Conservation (phyloP, 441 rosid species). For the Populus trichocarpa region DNA sequence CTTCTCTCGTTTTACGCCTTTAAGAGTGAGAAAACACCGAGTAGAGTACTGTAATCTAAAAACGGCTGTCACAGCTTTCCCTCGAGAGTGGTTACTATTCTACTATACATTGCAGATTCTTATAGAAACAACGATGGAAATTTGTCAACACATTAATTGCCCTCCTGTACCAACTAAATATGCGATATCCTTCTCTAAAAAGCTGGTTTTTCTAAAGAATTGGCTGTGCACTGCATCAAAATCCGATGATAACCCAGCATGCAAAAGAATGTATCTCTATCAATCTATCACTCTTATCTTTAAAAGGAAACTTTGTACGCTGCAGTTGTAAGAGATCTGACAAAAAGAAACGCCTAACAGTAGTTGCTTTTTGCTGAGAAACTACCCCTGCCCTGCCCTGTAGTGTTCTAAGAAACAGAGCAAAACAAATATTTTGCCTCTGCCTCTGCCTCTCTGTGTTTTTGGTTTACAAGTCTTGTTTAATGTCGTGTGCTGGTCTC, state of each 20-base stretch:
- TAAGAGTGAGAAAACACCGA: conserved; percentile 8
- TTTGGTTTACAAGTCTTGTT: background rate
- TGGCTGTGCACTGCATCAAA: conserved; percentile 1
- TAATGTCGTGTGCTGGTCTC: background rate
- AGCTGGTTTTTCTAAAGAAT: conserved; percentile 3
- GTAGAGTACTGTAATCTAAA: background rate
- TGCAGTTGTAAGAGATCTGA: conserved; percentile 26
- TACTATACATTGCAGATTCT: background rate
- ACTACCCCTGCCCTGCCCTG: background rate
- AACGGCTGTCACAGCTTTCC: conserved; percentile 24
- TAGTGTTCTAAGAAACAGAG: background rate
- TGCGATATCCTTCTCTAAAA: background rate
- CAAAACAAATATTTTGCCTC: conserved; percentile 1
- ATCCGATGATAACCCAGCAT: background rate
- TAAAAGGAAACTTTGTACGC: conserved; percentile 8
- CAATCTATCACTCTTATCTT: background rate
- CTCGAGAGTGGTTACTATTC: background rate
- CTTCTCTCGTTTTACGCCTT: conserved; percentile 20
- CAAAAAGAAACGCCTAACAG: conserved; percentile 18
- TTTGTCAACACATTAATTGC: conserved; percentile 5
- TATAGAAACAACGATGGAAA: conserved; percentile 14
- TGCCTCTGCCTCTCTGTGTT: background rate
- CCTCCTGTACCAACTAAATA: background rate
- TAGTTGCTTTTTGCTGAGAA: conserved; percentile 8
- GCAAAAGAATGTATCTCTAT: background rate